Conservation (phyloP, 1,284 basidiomycete genomes). For the Pterula multifida region DNA sequence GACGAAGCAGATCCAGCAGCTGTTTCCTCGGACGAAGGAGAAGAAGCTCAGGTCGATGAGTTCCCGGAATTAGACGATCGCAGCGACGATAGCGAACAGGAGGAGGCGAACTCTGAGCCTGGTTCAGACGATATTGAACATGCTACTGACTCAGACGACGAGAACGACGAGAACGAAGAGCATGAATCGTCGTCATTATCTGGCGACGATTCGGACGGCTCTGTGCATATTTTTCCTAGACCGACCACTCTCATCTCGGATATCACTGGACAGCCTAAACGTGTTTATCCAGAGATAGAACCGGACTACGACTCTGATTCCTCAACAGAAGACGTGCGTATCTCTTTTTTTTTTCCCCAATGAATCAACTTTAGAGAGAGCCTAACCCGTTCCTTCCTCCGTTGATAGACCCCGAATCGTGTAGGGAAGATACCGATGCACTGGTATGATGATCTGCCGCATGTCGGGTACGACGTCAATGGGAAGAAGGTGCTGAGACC, state of each 20-base stretch:
- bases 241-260: conserved; percentile 61
- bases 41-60: conserved; percentile 18
- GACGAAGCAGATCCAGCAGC: background rate
- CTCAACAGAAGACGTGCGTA: conserved; percentile 87
- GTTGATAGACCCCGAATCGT: conserved; percentile 73
- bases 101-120: conserved; percentile 6
- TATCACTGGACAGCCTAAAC: conserved; percentile 82
- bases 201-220: conserved; percentile 18
- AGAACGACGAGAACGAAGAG: conserved; percentile 15
- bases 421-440: conserved; percentile 94
- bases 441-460: conserved; percentile 99
- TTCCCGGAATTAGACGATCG: conserved; percentile 1
- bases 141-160: conserved; percentile 20
- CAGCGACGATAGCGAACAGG: conserved; percentile 14
- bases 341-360: conserved; percentile 9
- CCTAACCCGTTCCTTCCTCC: conserved; percentile 6
- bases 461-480: conserved; percentile 94
- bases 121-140: conserved; percentile 14
- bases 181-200: conserved; percentile 16
- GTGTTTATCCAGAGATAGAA: conserved; percentile 90
- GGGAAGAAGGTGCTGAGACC: conserved; percentile 92
- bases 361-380: conserved; percentile 6
- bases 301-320: conserved; percentile 96
- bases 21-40: conserved; percentile 3
- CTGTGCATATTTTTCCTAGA: conserved; percentile 43